Base-by-base conservation (phyloP, 179 eudicot species). In the Spinacia oleracea region DNA sequence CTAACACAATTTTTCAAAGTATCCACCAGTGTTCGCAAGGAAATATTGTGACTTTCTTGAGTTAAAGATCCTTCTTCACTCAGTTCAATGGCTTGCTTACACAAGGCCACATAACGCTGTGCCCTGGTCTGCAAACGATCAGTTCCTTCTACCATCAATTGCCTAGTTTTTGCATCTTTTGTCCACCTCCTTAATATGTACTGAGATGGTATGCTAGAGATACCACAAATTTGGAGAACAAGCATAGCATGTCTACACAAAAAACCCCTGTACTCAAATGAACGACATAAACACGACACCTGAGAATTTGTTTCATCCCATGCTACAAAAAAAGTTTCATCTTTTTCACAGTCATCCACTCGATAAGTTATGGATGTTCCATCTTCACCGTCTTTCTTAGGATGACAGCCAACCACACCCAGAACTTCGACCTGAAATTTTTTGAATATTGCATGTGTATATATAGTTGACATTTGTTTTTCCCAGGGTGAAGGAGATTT, bases 1-100 rank as follows among this genome's bases (percentile, higher is more conserved):
- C 73, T 77, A 69, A 91, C 85, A 87, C 97, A 91, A 73, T 83
- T 87, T 64, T 83, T 90, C 69, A 87, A 85, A 38, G 91, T 89
- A 79, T 90, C 93, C 70, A 58, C 81, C 81, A 87, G 67, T 34
- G 86, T 77, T 45, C 86, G 85, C 78, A 85, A 58, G 34, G 86
- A 82, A 81, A 81, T 68, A 77, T 67, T 60, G 76, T 85, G 83
- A 81, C 85, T 83, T 53, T 83, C 86, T 60, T 81, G 85, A 45
- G 85, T 81, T n/a, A 83, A 64, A 21, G 89, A 87, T 58, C 89
- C 88, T 75, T 85, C 89, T 77, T 85, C 88, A 70, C 89, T 81
- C 78, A 87, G 45, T 73, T 79, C 78, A 75, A 87, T 83, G 45
- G 88, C 86, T 76, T 80, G 89, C 83, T 68, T 81, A 77, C 85